Evolutionary conservation across 2,329 filamentous ascomycete species (phyloP).

Genomic region (Saccharata proteae): DNA sequence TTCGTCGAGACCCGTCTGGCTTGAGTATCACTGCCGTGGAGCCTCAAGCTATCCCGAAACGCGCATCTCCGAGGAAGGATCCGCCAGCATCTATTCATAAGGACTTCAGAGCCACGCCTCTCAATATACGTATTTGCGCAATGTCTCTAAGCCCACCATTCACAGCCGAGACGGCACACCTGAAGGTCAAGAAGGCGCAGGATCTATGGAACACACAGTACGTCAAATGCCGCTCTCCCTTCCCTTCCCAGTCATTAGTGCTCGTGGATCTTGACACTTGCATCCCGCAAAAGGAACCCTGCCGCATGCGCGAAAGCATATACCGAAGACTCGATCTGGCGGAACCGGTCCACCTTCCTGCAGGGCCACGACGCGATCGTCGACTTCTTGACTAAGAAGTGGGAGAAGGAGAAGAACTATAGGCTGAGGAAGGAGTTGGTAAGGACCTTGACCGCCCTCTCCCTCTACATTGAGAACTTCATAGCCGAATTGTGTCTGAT

Average conservation of each 20-base stretch:
- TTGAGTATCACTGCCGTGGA: too few species aligned
- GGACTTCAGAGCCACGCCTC: too few species aligned
- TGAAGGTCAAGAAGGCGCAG: conserved; percentile 76
- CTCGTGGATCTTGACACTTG: conserved; percentile 8
- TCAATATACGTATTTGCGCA: too few species aligned
- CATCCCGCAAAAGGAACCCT: too few species aligned
- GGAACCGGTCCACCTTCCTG: conserved; percentile 62
- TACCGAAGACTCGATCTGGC: conserved; percentile 65
- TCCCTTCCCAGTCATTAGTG: background rate
- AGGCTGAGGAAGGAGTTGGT: conserved; percentile 63
- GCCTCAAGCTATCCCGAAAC: too few species aligned
- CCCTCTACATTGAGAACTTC: background rate
- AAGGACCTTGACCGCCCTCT: background rate
- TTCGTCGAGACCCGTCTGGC: too few species aligned
- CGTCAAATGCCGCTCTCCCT: conserved; percentile 15
- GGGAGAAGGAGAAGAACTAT: conserved; percentile 60
- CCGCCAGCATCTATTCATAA: too few species aligned
- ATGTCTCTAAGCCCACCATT: conserved; percentile 55
- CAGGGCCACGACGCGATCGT: conserved; percentile 56
- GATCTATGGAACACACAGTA: conserved; percentile 71
- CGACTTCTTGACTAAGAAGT: conserved; percentile 59
- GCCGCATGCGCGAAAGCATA: conserved; percentile 57
- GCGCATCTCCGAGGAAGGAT: too few species aligned
- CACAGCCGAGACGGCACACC: conserved; percentile 55
- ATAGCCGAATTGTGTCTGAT: background rate